These are phyloP conservation scores for Coemansia sp. DNA, from an alignment of 192 early-diverging fungal genomes.

Conservation along the genomic window DNA sequence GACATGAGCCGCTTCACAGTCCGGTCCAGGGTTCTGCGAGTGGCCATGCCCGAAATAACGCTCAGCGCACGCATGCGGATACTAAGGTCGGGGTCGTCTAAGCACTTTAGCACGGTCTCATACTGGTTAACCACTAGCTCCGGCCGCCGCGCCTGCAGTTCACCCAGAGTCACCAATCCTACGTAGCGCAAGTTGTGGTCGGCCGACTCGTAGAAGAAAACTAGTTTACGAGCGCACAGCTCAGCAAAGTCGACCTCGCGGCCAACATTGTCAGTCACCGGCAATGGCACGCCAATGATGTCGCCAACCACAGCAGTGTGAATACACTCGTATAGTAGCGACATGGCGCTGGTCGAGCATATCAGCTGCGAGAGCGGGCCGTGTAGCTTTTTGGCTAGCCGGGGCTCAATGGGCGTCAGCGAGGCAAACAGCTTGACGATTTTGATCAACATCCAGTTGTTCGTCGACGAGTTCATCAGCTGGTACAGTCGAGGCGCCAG, in stretches of 20 bases:
- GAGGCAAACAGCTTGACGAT: conserved; percentile 96
- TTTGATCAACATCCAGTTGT: conserved; percentile 99
- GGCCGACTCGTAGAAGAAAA: conserved; percentile 74
- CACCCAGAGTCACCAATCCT: conserved; percentile 80
- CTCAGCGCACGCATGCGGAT: conserved; percentile 90
- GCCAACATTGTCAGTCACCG: conserved; percentile 51
- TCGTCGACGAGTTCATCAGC: conserved; percentile 81
- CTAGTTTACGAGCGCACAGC: conserved; percentile 81
- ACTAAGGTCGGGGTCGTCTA: conserved; percentile 89
- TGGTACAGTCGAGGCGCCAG: conserved; percentile 94
- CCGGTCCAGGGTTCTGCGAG: conserved; percentile 72
- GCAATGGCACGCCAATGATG: conserved; percentile 64
- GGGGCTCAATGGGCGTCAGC: conserved; percentile 88
- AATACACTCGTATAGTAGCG: conserved; percentile 96
- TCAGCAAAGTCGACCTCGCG: conserved; percentile 61
- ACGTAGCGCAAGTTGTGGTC: conserved; percentile 92
- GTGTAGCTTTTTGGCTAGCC: conserved; percentile 85
- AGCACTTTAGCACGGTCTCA: conserved; percentile 79
- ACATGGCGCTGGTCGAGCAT: conserved; percentile 89
- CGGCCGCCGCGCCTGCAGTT: conserved; percentile 82
- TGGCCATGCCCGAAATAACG: conserved; percentile 79
- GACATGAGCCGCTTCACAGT: conserved; percentile 82
- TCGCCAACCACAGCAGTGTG: conserved; percentile 89
- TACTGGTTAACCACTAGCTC: conserved; percentile 77
- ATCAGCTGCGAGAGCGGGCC: conserved; percentile 81